Conservation (phyloP, 2,329 filamentous ascomycete genomes). For the Ceratocystis papillata region DNA sequence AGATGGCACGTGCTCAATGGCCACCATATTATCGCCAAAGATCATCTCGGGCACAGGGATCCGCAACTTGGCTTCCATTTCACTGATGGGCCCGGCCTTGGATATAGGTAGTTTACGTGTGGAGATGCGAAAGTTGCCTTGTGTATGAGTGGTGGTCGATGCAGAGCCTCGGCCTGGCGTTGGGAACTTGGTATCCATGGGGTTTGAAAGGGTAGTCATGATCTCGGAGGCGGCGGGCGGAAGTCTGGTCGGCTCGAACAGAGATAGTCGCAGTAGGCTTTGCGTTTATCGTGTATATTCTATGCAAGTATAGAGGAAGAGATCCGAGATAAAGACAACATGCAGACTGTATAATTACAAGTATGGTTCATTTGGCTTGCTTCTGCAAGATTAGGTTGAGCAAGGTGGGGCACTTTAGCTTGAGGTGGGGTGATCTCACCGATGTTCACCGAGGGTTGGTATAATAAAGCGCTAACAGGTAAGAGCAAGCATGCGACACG, state of each 20-base stretch:
- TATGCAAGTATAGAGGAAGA: not conserved
- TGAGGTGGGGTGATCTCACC: not conserved
- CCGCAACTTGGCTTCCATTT: slow-evolving; percentile 63
- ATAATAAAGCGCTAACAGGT: not conserved
- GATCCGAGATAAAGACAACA: too few species aligned
- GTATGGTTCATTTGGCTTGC: too few species aligned
- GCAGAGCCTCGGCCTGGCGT: slow-evolving; percentile 39
- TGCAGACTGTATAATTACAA: too few species aligned
- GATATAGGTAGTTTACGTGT: slow-evolving; percentile 90
- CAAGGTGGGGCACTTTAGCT: slow-evolving; percentile 6
- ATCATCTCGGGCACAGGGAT: slow-evolving; percentile 98
- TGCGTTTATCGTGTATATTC: not conserved
- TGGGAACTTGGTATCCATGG: slow-evolving; percentile 45
- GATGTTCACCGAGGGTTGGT: not conserved
- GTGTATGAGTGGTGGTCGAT: slow-evolving; percentile 47
- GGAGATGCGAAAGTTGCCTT: slow-evolving; percentile 61
- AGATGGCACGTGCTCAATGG: slow-evolving; percentile 60
- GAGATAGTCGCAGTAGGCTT: too few species aligned
- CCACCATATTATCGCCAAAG: slow-evolving; percentile 85
- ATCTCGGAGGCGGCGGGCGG: not conserved
- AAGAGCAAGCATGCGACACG: not conserved
- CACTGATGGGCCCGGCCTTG: slow-evolving; percentile 80
- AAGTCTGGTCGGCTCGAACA: not conserved
- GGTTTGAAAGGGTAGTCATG: slow-evolving; percentile 25
- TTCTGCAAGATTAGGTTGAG: too few species aligned